Evolutionary conservation across 106 monocot species (phyloP).

Genomic region (Dioscorea zingiberensis): DNA sequence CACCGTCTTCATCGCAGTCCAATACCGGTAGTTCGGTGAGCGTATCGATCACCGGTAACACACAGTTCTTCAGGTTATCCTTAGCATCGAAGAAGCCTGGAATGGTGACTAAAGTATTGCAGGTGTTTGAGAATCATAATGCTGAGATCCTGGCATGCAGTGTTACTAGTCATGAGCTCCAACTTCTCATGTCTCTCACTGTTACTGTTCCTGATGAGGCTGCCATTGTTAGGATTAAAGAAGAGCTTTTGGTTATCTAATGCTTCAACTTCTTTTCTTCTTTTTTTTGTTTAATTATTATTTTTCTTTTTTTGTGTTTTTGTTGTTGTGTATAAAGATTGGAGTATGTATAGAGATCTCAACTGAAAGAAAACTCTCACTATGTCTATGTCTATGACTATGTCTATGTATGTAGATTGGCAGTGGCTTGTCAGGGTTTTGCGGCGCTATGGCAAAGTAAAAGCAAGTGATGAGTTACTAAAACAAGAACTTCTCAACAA

Average conservation of each 20-base stretch:
- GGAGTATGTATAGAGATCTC: not conserved
- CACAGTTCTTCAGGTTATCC: constrained; percentile 25
- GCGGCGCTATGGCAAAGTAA: not conserved
- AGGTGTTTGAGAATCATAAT: constrained; percentile 32
- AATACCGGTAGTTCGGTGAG: not conserved
- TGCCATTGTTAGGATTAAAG: constrained; percentile 20
- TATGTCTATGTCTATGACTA: not conserved
- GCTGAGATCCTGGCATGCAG: constrained; percentile 29
- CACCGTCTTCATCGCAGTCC: not conserved
- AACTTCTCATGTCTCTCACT: constrained; percentile 11
- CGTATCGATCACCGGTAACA: constrained; percentile 12
- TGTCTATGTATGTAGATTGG: not conserved
- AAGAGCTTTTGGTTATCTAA: constrained; percentile 21
- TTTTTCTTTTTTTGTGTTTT: not conserved
- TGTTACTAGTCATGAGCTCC: not conserved
- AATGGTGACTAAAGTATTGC: constrained; percentile 8
- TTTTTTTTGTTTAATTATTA: not conserved
- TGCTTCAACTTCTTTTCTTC: no score
- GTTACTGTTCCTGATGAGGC: constrained; percentile 2
- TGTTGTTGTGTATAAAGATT: not conserved
- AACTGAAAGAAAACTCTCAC: not conserved
- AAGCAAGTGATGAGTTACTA: not conserved
- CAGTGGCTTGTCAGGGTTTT: not conserved
- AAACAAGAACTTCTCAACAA: no score
- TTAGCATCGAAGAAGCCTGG: constrained; percentile 4